A percentile compares a stretch with the other conserved stretches of the same genome.
These are phyloP conservation scores for Allomyces javanicus DNA, from an alignment of 192 early-diverging fungal species.

Conservation along the genomic window DNA sequence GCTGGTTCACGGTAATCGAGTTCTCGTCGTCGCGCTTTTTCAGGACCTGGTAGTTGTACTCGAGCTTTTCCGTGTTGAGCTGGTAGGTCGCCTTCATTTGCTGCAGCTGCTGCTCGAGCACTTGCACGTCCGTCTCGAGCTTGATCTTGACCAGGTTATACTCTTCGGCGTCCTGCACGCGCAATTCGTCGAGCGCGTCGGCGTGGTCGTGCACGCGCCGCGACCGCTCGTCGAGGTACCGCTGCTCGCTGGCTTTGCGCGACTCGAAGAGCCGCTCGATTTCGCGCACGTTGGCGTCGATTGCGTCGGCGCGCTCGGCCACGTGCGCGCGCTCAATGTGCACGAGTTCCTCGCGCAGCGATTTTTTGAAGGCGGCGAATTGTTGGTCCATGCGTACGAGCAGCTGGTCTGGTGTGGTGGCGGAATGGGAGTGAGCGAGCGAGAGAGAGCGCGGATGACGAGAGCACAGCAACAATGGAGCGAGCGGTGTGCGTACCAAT, in stretches of 20 bases:
- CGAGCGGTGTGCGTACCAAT: constrained; percentile 16
- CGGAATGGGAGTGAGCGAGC: background rate
- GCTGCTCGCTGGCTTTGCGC: constrained; percentile 26
- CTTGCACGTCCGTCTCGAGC: constrained; percentile 39
- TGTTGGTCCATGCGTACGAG: constrained; percentile 34
- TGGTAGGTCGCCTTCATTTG: constrained; percentile 40
- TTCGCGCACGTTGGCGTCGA: constrained; percentile 24
- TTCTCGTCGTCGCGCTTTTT: constrained; percentile 45
- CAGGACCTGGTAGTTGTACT: constrained; percentile 41
- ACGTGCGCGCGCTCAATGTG: constrained; percentile 33
- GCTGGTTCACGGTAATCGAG: constrained; percentile 28
- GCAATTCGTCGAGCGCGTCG: constrained; percentile 24
- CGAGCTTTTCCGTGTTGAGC: constrained; percentile 38
- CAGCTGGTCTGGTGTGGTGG: constrained; percentile 15
- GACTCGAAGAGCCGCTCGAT: constrained; percentile 20
- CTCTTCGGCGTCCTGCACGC: constrained; percentile 36
- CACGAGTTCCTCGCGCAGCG: constrained; percentile 27
- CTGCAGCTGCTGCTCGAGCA: constrained; percentile 40
- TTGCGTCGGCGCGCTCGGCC: constrained; percentile 28
- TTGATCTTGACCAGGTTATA: constrained; percentile 44
- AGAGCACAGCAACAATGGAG: no score
- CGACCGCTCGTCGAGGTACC: constrained; percentile 26
- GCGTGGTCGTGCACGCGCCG: constrained; percentile 32
- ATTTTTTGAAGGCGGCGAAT: constrained; percentile 21
- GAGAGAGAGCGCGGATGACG: no score